Conservation (phyloP, 345 rosid species). For the Bretschneidera sinensis region DNA sequence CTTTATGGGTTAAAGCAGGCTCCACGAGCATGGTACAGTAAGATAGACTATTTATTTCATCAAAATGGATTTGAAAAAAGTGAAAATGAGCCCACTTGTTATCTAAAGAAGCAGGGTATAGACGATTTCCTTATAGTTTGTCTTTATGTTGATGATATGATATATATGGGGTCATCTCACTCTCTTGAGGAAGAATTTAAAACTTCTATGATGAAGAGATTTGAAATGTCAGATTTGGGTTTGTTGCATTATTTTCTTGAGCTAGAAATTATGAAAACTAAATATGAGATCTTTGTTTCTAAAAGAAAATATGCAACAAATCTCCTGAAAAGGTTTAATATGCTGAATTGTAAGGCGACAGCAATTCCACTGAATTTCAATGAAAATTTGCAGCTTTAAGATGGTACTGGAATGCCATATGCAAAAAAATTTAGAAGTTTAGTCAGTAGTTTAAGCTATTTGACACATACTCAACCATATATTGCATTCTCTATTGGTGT, state of each 20-base stretch:
- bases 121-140: not conserved
- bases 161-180: not conserved
- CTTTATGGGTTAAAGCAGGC: constrained; percentile 6
- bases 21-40: not conserved
- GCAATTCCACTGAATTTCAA: not conserved
- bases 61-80: constrained; percentile 5
- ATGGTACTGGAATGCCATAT: not conserved
- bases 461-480: not conserved
- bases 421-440: not conserved
- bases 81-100: not conserved
- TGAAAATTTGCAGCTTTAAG: constrained; percentile 1
- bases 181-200: not conserved
- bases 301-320: constrained; percentile 7
- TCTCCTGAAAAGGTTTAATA: constrained; percentile 3
- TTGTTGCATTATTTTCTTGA: constrained; percentile 6
- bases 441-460: not conserved
- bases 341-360: not conserved
- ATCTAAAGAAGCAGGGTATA: not conserved
- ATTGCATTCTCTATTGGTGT: not conserved
- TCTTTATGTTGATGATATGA: constrained; percentile 12
- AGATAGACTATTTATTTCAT: not conserved
- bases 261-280: not conserved
- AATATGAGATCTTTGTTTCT: constrained; percentile 5
- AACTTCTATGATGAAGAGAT: not conserved
- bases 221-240: constrained; percentile 13